Evolutionary conservation across 192 early-diverging fungal genomes (phyloP).

Genomic region (Mortierella antarctica): DNA sequence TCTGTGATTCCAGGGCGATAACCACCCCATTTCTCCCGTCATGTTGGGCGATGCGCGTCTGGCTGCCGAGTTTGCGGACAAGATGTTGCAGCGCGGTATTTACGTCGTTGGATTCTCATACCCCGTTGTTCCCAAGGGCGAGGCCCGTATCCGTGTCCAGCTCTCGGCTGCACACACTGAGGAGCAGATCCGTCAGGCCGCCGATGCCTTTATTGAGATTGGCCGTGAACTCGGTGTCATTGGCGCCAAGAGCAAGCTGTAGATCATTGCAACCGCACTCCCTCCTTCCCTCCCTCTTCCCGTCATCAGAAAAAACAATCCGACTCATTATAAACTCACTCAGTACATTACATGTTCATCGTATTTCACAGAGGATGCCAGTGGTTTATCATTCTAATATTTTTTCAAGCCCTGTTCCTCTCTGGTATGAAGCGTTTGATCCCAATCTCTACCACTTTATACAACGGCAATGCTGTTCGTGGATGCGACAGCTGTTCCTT

Average conservation of each 20-base stretch:
- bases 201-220: slow-evolving; percentile 73
- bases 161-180: slow-evolving; percentile 91
- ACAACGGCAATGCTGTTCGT: slow-evolving; percentile 22
- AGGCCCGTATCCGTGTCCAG: slow-evolving; percentile 96
- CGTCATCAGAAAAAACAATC: no score
- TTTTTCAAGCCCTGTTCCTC: slow-evolving; percentile 27
- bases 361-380: neutral
- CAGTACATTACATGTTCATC: neutral
- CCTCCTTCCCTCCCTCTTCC: neutral
- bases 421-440: slow-evolving; percentile 55
- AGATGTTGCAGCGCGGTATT: slow-evolving; percentile 91
- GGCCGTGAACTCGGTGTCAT: slow-evolving; percentile 50
- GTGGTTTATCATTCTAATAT: neutral
- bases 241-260: slow-evolving; percentile 50
- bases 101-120: slow-evolving; percentile 98
- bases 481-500: slow-evolving; percentile 25
- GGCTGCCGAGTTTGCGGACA: slow-evolving; percentile 76
- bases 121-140: slow-evolving; percentile 91
- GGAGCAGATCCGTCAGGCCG: slow-evolving; percentile 82
- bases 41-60: slow-evolving; percentile 95
- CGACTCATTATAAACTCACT: neutral
- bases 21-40: slow-evolving; percentile 86
- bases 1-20: slow-evolving; percentile 33
- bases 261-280: slow-evolving; percentile 1
- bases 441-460: slow-evolving; percentile 33